These are phyloP conservation scores for Entamoeba moshkovskii DNA, from an alignment of 208 protist species.

Conservation along the genomic window DNA sequence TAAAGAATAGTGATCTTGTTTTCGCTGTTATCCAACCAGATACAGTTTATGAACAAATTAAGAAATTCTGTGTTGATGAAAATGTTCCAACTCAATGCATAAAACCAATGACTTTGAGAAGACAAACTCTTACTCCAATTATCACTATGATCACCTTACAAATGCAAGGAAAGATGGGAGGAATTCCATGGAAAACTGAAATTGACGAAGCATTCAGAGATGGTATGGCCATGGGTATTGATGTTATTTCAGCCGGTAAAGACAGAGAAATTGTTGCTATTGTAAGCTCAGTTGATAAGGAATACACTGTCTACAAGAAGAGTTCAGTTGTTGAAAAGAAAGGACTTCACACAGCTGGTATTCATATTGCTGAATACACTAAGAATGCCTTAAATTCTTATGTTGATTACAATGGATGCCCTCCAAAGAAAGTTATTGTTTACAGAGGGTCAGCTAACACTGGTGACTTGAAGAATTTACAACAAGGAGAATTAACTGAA, in stretches of 20 bases:
- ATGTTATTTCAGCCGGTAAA: background rate
- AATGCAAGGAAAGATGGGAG: background rate
- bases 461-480: background rate
- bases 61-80: too few relatives aligned
- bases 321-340: slow-evolving; percentile 4
- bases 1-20: too few relatives aligned
- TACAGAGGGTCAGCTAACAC: background rate
- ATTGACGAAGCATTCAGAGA: background rate
- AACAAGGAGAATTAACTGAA: background rate
- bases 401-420: background rate
- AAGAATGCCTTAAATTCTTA: background rate
- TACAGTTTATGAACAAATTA: too few relatives aligned
- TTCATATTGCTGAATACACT: background rate
- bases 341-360: background rate
- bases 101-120: background rate
- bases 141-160: background rate
- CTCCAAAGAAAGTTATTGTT: background rate
- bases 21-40: too few relatives aligned
- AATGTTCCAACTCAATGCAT: background rate
- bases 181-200: background rate
- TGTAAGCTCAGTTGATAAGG: background rate
- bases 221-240: background rate
- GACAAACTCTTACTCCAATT: background rate
- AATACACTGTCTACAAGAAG: background rate
- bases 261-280: background rate